phyloP scores from a whole-genome alignment of 2,329 filamentous ascomycete genomes.

The Cladorrhinum sp. region DNA sequence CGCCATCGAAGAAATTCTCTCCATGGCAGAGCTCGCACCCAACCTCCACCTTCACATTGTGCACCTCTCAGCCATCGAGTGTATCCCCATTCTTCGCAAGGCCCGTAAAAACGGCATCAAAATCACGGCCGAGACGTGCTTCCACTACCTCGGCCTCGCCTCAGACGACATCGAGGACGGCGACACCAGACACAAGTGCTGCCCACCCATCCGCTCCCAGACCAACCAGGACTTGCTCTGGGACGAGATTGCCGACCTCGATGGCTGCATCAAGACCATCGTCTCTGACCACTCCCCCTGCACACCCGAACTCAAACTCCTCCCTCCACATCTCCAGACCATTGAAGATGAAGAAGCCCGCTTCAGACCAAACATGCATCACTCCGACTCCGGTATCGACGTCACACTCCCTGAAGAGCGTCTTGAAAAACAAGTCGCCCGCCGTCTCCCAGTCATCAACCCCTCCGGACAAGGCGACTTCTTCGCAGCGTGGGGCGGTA shows the following conservation, averaged over 20 bases:
- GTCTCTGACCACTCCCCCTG: constrained; percentile 96
- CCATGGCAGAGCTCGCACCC: constrained; percentile 75
- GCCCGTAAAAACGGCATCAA: constrained; percentile 73
- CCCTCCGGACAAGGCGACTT: constrained; percentile 66
- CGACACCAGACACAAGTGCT: constrained; percentile 93
- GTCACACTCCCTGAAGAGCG: constrained; percentile 37
- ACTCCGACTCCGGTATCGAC: constrained; percentile 54
- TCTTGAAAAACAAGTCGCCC: not conserved
- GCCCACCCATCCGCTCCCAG: constrained; percentile 81
- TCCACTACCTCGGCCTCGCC: constrained; percentile 85
- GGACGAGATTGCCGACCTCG: constrained; percentile 67
- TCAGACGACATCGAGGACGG: constrained; percentile 79
- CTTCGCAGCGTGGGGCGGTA: constrained; percentile 94
- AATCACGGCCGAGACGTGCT: constrained; percentile 92
- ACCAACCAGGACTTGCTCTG: constrained; percentile 83
- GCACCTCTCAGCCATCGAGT: constrained; percentile 84
- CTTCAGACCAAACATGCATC: constrained; percentile 37
- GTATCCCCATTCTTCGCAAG: constrained; percentile 74
- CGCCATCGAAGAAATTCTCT: constrained; percentile 82
- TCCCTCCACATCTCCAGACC: constrained; percentile 63
- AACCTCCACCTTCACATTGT: constrained; percentile 88
- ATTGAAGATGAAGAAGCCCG: constrained; percentile 12
- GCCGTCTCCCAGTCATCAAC: constrained; percentile 27
- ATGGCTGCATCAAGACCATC: constrained; percentile 84
- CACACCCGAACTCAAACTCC: constrained; percentile 88